These are phyloP conservation scores for Cercospora sojina DNA, from an alignment of 2,329 filamentous ascomycete genomes.

Conservation along the genomic window DNA sequence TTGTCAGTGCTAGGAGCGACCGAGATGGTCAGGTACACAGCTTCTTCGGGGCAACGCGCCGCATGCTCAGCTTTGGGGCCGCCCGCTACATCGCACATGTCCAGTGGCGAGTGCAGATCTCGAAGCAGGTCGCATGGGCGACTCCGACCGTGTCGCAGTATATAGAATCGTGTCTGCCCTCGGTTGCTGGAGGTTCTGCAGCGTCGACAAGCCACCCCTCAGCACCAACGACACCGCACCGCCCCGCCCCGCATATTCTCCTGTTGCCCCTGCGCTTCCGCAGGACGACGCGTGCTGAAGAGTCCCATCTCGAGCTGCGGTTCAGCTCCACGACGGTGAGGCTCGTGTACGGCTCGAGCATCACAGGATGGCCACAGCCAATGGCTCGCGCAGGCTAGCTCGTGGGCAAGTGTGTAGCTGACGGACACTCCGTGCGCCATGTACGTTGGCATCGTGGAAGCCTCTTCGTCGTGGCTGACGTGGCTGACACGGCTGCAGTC, in stretches of 20 bases:
- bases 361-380: neutral
- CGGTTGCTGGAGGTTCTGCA: neutral
- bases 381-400: neutral
- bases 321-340: neutral
- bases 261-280: neutral
- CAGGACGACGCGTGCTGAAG: neutral
- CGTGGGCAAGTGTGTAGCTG: neutral
- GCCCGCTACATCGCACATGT: neutral
- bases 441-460: conserved; percentile 1
- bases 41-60: neutral
- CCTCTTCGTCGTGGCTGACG: conserved; percentile 3
- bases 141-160: neutral
- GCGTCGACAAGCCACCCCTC: neutral
- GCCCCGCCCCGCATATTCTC: neutral
- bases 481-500: conserved; percentile 8
- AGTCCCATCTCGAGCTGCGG: neutral
- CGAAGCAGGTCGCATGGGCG: neutral
- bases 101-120: neutral
- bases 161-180: neutral
- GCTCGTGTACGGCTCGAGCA: neutral
- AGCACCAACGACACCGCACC: neutral
- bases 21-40: neutral
- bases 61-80: neutral
- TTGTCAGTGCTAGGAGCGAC: neutral
- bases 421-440: conserved; percentile 13